Evolutionary conservation across 192 early-diverging fungal species (phyloP).

Genomic region (Coemansia sp.): DNA sequence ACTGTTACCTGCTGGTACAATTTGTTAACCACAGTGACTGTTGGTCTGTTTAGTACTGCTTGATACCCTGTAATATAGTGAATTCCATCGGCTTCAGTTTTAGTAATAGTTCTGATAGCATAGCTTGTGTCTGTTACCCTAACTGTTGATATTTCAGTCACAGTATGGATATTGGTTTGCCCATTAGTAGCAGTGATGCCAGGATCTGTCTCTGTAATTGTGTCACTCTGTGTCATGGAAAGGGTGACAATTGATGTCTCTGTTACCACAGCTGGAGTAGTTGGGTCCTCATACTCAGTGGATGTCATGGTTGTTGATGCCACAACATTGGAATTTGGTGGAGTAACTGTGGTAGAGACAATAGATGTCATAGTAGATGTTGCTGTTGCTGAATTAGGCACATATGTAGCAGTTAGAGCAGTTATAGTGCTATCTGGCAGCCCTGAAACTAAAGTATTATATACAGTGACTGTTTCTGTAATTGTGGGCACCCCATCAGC

Average conservation of each 20-base stretch:
- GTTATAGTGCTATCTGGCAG: background rate
- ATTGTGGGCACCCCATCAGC: conserved; percentile 1
- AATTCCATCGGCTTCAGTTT: background rate
- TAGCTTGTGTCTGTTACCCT: conserved; percentile 1
- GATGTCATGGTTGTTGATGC: conserved; percentile 2
- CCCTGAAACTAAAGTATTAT: conserved; percentile 3
- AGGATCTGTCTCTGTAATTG: background rate
- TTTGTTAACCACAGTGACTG: conserved; percentile 5
- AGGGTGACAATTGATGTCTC: conserved; percentile 6
- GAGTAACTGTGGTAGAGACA: background rate
- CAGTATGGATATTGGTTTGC: background rate
- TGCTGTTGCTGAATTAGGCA: background rate
- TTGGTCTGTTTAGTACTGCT: conserved; percentile 7
- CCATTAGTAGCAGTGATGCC: background rate
- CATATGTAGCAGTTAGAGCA: background rate
- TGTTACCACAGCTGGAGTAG: background rate
- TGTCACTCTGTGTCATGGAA: conserved; percentile 5
- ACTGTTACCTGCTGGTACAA: background rate
- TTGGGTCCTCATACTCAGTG: conserved; percentile 11
- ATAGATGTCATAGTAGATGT: conserved; percentile 5
- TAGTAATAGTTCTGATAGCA: conserved; percentile 10
- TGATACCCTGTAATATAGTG: conserved; percentile 9
- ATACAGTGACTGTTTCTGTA: conserved; percentile 5
- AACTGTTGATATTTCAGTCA: background rate
- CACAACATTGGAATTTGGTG: background rate